Evolutionary conservation across 2,329 filamentous ascomycete species (phyloP).

Genomic region (Calonectria multiphialidica): DNA sequence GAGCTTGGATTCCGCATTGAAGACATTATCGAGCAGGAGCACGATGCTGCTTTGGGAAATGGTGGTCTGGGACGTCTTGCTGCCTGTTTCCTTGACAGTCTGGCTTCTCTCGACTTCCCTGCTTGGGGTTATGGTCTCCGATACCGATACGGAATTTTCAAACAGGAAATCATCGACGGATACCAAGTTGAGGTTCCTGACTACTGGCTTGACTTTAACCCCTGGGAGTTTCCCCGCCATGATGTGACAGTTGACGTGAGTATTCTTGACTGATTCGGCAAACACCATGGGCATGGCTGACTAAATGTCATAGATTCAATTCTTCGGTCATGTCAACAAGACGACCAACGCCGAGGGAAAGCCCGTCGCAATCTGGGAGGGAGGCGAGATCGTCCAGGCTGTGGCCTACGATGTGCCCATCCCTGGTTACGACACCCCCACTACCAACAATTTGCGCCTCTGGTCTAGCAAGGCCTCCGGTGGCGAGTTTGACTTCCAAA

Average conservation of each 20-base stretch:
- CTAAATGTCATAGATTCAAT: constrained; percentile 76
- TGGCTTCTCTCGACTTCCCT: constrained; percentile 94
- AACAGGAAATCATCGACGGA: constrained; percentile 97
- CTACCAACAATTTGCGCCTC: constrained; percentile 95
- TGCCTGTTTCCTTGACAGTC: constrained; percentile 95
- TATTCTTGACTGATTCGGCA: constrained; percentile 10
- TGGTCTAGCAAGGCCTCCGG: constrained; percentile 98
- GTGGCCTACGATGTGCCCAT: constrained; percentile 95
- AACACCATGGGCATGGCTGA: constrained; percentile 9
- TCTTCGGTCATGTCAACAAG: constrained; percentile 89
- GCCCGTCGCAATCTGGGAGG: constrained; percentile 83
- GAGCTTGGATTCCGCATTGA: constrained; percentile 98
- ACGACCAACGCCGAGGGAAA: constrained; percentile 82
- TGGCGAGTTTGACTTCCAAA: constrained; percentile 99
- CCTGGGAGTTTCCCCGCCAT: constrained; percentile 97
- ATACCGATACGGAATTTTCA: constrained; percentile 98
- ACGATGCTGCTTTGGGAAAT: constrained; percentile 96
- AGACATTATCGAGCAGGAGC: constrained; percentile 93
- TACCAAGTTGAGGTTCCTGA: constrained; percentile 99
- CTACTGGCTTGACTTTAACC: constrained; percentile 99
- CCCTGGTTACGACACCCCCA: constrained; percentile 88
- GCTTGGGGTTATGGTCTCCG: constrained; percentile 98
- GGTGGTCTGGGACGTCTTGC: constrained; percentile 94
- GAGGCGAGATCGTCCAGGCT: constrained; percentile 91
- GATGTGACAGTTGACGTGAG: constrained; percentile 90